Evolutionary conservation across 1,284 basidiomycete genomes (phyloP).

Genomic region (Ceratobasidium sp.): DNA sequence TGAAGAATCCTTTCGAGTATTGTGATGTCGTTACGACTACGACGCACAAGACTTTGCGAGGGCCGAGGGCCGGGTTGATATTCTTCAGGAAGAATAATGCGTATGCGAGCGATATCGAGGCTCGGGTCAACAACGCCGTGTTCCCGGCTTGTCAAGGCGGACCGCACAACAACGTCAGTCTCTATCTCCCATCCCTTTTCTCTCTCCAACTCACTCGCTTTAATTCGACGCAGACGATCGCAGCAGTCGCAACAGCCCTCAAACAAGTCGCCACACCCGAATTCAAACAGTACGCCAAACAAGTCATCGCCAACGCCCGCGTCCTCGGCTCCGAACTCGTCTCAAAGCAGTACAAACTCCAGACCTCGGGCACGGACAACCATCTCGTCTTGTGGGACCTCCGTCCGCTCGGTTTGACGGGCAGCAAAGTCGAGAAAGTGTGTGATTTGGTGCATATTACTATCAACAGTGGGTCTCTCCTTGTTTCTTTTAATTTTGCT

Average conservation of each 20-base stretch:
- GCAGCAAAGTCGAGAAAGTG: conserved; percentile 98
- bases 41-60: conserved; percentile 99
- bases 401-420: conserved; percentile 94
- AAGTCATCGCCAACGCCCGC: conserved; percentile 91
- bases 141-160: conserved; percentile 99
- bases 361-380: conserved; percentile 97
- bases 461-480: conserved; percentile 82
- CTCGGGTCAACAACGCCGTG: conserved; percentile 96
- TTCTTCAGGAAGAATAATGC: conserved; percentile 97
- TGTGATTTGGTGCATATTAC: conserved; percentile 97
- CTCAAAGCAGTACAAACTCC: conserved; percentile 91
- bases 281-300: conserved; percentile 94
- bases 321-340: conserved; percentile 81
- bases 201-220: conserved; percentile 6
- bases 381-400: conserved; percentile 99
- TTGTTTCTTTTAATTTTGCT: neutral
- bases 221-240: conserved; percentile 85
- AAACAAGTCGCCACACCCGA: conserved; percentile 92
- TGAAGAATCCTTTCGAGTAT: conserved; percentile 94
- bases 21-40: conserved; percentile 99
- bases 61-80: conserved; percentile 97
- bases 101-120: conserved; percentile 86
- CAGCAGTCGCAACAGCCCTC: conserved; percentile 95
- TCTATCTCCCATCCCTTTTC: conserved; percentile 4
- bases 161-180: conserved; percentile 96